Percentiles rank a stretch among this genome's conserved stretches.
Conservation (phyloP, 1,284 basidiomycete species). For the Crepidotus sp. region DNA sequence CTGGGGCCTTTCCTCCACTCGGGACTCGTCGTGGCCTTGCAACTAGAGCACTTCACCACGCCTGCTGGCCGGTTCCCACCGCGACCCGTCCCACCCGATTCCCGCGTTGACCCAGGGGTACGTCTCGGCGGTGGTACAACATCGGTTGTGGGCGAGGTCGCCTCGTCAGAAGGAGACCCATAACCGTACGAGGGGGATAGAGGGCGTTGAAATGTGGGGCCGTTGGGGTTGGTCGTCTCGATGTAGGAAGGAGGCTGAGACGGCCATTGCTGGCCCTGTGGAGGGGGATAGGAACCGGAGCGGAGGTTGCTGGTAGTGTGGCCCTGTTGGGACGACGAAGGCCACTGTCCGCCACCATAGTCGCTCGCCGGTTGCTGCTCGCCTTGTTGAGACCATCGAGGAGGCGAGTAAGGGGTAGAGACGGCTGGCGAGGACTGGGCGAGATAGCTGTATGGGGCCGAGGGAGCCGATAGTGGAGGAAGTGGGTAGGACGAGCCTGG, state of each 20-base stretch:
- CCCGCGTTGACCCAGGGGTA: conserved; percentile 33
- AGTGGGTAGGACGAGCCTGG: conserved; percentile 32
- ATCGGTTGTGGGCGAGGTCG: conserved; percentile 30
- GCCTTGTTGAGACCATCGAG: conserved; percentile 38
- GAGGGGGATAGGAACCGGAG: conserved; percentile 37
- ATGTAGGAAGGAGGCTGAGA: conserved; percentile 25
- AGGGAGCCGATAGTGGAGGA: conserved; percentile 31
- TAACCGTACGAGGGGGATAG: conserved; percentile 36
- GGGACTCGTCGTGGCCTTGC: conserved; percentile 77
- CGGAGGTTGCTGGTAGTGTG: conserved; percentile 38
- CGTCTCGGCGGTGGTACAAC: conserved; percentile 58
- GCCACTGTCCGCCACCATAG: conserved; percentile 18
- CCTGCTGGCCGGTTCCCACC: conserved; percentile 60
- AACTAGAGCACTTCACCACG: conserved; percentile 70
- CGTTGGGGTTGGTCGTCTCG: conserved; percentile 24
- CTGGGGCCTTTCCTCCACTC: conserved; percentile 92
- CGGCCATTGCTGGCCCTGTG: conserved; percentile 30
- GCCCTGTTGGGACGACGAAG: conserved; percentile 23
- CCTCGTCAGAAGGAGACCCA: conserved; percentile 24
- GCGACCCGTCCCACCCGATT: conserved; percentile 25
- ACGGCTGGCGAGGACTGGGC: conserved; percentile 30
- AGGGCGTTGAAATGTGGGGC: conserved; percentile 28
- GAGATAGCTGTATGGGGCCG: conserved; percentile 30
- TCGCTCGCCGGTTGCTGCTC: conserved; percentile 25
- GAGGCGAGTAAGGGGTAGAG: conserved; percentile 37